Conservation (phyloP, 2,329 filamentous ascomycete species). For the Claviceps spartinae region DNA sequence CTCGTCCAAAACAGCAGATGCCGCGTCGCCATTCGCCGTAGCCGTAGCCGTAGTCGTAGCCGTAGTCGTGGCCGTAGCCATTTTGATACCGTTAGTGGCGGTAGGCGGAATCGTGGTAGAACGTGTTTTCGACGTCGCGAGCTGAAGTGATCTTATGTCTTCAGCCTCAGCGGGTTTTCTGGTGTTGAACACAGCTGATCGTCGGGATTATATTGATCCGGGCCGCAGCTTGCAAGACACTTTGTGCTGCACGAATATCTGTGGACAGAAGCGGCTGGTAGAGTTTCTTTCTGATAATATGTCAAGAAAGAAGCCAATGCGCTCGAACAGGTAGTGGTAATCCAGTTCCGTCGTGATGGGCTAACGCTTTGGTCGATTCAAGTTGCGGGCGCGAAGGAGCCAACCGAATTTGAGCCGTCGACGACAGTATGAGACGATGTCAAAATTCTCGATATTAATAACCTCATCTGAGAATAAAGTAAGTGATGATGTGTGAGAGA, state of each 20-base stretch:
- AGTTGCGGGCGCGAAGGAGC: no score
- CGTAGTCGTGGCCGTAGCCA: slow-evolving; percentile 16
- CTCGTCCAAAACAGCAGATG: slow-evolving; percentile 42
- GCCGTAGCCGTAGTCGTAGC: slow-evolving; percentile 13
- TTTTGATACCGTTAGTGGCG: slow-evolving; percentile 8
- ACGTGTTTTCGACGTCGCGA: background rate
- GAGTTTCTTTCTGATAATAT: background rate
- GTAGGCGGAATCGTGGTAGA: slow-evolving; percentile 2
- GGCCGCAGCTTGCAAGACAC: background rate
- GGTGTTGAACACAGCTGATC: background rate
- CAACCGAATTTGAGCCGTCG: no score
- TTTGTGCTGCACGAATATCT: background rate
- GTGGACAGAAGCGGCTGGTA: background rate
- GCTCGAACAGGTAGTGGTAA: no score
- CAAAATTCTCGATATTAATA: no score
- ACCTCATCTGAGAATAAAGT: no score
- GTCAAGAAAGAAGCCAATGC: no score
- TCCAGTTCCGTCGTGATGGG: no score
- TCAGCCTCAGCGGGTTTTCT: background rate
- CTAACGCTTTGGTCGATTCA: no score
- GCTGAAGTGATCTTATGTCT: background rate
- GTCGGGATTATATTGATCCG: background rate
- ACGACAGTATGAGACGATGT: no score
- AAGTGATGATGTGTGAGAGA: no score
- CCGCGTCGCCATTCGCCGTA: slow-evolving; percentile 38